phyloP scores from a whole-genome alignment of 345 rosid genomes.

The Excoecaria agallocha region DNA sequence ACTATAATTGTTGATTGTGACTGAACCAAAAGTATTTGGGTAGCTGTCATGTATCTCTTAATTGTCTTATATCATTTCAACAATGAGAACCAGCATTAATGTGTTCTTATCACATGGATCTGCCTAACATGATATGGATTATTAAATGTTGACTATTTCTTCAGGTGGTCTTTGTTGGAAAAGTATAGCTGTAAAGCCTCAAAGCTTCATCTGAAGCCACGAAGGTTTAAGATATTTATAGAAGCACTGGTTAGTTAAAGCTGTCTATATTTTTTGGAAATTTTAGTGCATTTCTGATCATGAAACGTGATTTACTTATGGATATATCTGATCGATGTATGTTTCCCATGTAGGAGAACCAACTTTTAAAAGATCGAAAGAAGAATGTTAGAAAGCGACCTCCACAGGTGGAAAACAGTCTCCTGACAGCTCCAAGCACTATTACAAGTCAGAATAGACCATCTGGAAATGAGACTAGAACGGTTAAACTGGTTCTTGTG shows the following conservation, averaged over 20 bases:
- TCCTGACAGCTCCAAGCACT: conserved; percentile 55
- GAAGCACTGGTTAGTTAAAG: conserved; percentile 87
- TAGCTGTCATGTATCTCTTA: too few relatives aligned
- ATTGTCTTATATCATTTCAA: background rate
- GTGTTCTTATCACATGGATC: too few relatives aligned
- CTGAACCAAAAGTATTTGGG: too few relatives aligned
- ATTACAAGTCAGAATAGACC: conserved; percentile 59
- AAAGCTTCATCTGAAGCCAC: conserved; percentile 95
- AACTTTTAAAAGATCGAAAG: conserved; percentile 90
- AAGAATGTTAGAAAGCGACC: conserved; percentile 70
- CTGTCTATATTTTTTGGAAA: conserved; percentile 18
- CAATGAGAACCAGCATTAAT: background rate
- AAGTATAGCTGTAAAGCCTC: conserved; percentile 98
- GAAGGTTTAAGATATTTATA: conserved; percentile 87
- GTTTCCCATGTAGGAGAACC: conserved; percentile 72
- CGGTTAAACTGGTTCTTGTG: conserved; percentile 65
- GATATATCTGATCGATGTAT: conserved; percentile 27
- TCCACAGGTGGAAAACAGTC: conserved; percentile 65
- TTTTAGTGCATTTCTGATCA: conserved; percentile 11
- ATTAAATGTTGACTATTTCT: conserved; percentile 18
- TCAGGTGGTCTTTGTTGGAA: conserved; percentile 98
- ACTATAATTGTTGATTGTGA: too few relatives aligned
- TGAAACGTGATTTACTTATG: conserved; percentile 20
- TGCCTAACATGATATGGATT: background rate
- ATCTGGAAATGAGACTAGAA: conserved; percentile 58